Conservation (phyloP, 2,329 filamentous ascomycete species). For the Magnaporthiopsis rhizophila region DNA sequence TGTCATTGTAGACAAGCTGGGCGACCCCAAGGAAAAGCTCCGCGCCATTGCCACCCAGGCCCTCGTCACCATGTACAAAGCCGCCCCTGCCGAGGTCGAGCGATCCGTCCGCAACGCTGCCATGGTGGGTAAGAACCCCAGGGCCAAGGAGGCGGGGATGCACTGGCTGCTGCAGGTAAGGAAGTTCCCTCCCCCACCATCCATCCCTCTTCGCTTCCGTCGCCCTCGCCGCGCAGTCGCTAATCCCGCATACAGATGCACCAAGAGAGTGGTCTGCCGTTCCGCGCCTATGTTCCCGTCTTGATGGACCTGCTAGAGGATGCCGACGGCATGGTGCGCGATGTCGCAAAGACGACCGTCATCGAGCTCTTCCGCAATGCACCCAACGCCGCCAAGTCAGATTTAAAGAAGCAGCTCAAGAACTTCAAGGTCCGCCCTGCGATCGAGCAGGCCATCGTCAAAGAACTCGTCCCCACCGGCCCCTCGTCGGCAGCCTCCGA, state of each 20-base stretch:
- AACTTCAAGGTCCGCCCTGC: conserved; percentile 78
- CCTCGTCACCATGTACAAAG: conserved; percentile 68
- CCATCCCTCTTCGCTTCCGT: background rate
- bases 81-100: conserved; percentile 67
- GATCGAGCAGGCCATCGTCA: conserved; percentile 74
- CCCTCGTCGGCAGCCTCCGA: conserved; percentile 23
- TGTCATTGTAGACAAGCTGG: conserved; percentile 73
- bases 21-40: conserved; percentile 81
- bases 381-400: conserved; percentile 75
- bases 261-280: conserved; percentile 67
- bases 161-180: conserved; percentile 72
- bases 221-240: conserved; percentile 12
- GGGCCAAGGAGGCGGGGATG: conserved; percentile 79
- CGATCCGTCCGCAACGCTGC: conserved; percentile 69
- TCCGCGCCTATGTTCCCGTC: conserved; percentile 72
- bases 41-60: conserved; percentile 66
- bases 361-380: conserved; percentile 82
- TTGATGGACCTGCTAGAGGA: conserved; percentile 86
- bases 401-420: conserved; percentile 79
- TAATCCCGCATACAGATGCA: conserved; percentile 57
- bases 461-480: conserved; percentile 55
- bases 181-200: conserved; percentile 9
- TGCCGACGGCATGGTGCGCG: conserved; percentile 78
- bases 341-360: conserved; percentile 73
- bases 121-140: conserved; percentile 70